These are phyloP conservation scores for Boletellus dicymbophilus DNA, from an alignment of 1,284 basidiomycete species.

Conservation along the genomic window DNA sequence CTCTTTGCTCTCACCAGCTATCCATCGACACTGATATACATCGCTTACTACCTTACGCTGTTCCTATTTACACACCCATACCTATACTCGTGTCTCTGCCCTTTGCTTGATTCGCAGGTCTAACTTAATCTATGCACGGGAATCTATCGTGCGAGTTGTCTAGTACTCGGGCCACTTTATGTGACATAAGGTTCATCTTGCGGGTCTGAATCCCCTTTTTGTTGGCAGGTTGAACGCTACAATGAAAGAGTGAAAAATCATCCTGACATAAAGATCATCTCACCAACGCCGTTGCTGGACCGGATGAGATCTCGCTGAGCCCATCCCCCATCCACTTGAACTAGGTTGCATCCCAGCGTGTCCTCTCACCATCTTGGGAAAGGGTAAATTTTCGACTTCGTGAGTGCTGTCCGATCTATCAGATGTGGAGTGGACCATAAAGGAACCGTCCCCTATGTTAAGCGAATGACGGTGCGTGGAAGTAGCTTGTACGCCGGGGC, in stretches of 20 bases:
- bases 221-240: constrained; percentile 29
- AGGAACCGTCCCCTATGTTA: constrained; percentile 40
- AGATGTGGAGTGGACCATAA: constrained; percentile 44
- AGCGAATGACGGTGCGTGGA: constrained; percentile 29
- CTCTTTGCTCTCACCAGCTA: constrained; percentile 5
- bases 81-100: constrained; percentile 19
- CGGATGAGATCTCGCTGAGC: constrained; percentile 17
- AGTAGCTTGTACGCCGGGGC: constrained; percentile 11
- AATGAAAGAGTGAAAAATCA: constrained; percentile 4
- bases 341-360: constrained; percentile 13
- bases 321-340: constrained; percentile 29
- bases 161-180: neutral
- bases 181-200: constrained; percentile 21
- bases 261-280: neutral
- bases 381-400: constrained; percentile 68
- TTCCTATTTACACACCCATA: constrained; percentile 2
- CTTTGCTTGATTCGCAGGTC: constrained; percentile 13
- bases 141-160: too few species aligned
- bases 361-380: constrained; percentile 28
- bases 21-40: constrained; percentile 12
- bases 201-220: constrained; percentile 31
- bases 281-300: constrained; percentile 32
- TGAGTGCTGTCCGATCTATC: constrained; percentile 68
- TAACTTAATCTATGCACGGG: constrained; percentile 23
- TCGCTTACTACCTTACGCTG: constrained; percentile 15